Evolutionary conservation across 2,329 filamentous ascomycete genomes (phyloP), one percentile per base, ranked within the genome.

Genomic region (Aspergillus sp.): DNA sequence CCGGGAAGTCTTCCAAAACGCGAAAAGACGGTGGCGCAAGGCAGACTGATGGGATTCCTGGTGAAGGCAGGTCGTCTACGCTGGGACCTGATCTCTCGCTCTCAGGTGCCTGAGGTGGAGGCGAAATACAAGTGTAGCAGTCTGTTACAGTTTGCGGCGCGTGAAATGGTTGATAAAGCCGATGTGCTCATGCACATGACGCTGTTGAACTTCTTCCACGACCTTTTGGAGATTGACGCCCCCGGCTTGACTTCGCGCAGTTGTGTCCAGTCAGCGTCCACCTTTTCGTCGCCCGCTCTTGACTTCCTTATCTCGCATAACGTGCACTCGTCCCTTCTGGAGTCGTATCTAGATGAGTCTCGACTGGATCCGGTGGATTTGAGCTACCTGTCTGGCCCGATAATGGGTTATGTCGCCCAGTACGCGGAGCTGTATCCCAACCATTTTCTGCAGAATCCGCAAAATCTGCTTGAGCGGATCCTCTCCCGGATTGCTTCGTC

Each of bases 141-240:
- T 42, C 65, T 86, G 8, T 69, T 85, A 2, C 77, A 83, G 32
- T 85, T 83, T 52, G 79, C 78, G 5, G 70, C 79, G 3, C 66
- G 73, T 45, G 72, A 75, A 40, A 84, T 85, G 81, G 77, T 84
- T 2, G 78, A 86, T 54, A 73, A 69, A 43, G 76, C 76, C 30
- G 82, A 86, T 61, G 74, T 84, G 3, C 68, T 86, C 45, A 82
- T 85, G 79, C 78, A 84, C 56, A 79, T 82, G 69, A 81, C 78
- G 4, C 67, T 84, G 40, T 71, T 85, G 53, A 77, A 82, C 55
- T 85, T 84, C 65, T 82, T 76, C 61, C 73, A 76, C 17, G 75
- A 79, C n/a, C 66, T 84, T 2, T 70, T 85, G 26, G 70, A 71
- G 30, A 73, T 75, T 2, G 69, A 68, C 47, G 66, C 68, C 8